phyloP scores from a whole-genome alignment of 1,139 yeast species.

The Meyerozyma smithsonii region DNA sequence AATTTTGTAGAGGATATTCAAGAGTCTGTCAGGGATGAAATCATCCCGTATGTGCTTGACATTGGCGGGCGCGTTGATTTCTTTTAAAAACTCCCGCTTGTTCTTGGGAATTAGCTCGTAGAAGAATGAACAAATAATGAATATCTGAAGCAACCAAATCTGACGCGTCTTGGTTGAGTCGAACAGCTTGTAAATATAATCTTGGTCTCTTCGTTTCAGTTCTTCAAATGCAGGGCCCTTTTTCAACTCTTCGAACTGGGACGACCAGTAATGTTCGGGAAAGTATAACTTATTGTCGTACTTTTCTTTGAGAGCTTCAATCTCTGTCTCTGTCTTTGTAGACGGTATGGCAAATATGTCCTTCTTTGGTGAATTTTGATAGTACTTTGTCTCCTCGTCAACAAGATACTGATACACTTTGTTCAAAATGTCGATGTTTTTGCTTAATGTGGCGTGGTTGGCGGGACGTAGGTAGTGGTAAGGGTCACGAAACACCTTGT shows the following conservation, averaged over 20 bases:
- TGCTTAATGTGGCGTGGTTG: slow-evolving; percentile 19
- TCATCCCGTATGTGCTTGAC: slow-evolving; percentile 38
- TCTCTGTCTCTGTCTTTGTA: slow-evolving; percentile 16
- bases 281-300: slow-evolving; percentile 22
- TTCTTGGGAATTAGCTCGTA: slow-evolving; percentile 22
- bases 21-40: slow-evolving; percentile 21
- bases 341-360: slow-evolving; percentile 17
- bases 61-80: slow-evolving; percentile 20
- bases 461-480: slow-evolving; percentile 24
- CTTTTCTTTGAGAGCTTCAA: slow-evolving; percentile 17
- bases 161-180: slow-evolving; percentile 25
- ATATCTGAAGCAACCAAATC: slow-evolving; percentile 30
- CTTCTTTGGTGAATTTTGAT: slow-evolving; percentile 11
- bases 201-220: slow-evolving; percentile 22
- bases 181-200: slow-evolving; percentile 22
- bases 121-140: slow-evolving; percentile 26
- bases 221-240: slow-evolving; percentile 15
- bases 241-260: slow-evolving; percentile 21
- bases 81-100: slow-evolving; percentile 22
- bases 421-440: slow-evolving; percentile 20
- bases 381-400: slow-evolving; percentile 25
- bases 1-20: slow-evolving; percentile 19
- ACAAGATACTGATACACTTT: slow-evolving; percentile 26
- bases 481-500: slow-evolving; percentile 34
- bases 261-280: slow-evolving; percentile 35